Evolutionary conservation across 805 yeast genomes (phyloP), one percentile per base, ranked within the genome.

Genomic region (Metschnikowia dekortorum): DNA sequence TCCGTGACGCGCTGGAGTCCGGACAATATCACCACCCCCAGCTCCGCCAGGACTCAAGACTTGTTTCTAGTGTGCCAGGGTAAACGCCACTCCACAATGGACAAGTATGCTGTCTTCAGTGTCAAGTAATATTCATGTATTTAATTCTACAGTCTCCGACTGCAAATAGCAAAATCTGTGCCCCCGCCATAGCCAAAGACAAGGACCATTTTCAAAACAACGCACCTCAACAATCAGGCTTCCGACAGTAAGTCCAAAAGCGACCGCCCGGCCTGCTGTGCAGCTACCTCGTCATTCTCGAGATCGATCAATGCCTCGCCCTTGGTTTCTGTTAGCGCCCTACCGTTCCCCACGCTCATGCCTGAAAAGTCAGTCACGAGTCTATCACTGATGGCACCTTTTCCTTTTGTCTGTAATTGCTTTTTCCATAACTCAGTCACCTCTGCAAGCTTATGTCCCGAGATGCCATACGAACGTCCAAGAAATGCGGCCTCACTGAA

Each of bases 401-500:
- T 83, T 37, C 85, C 87, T 36, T 71, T 67, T 11, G 68, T 61
- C 2, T 47, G 61, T 51, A 92, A 74, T 40, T 74, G 65, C 13
- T 73, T 66, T 67, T 87, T 87, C 98, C 99, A 92, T 50, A 70
- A 65, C 10, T 71, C 69, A 34, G 88, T 80, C 22, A 79, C 66
- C 26, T 70, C 65, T 31, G 71, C 65, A 29, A 83, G 65, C 51
- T 75, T 76, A 9, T 73, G 75, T 22, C 58, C 48, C 22, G 62
- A 56, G 22, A 61, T 60, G 39, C 83, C 82, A 63, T 89, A 94
- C 35, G 94, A 84, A 43, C 78, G 74, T 35, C 87, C 87, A 56
- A 94, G 79, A 54, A 94, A 65, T 2, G 97, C 80, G 32, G 97
- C 97, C 68, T 94, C 99, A 1, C 96, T 76, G 52, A 74, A 75